phyloP scores from a whole-genome alignment of 805 yeast genomes.

The Clavispora santaluciae region DNA sequence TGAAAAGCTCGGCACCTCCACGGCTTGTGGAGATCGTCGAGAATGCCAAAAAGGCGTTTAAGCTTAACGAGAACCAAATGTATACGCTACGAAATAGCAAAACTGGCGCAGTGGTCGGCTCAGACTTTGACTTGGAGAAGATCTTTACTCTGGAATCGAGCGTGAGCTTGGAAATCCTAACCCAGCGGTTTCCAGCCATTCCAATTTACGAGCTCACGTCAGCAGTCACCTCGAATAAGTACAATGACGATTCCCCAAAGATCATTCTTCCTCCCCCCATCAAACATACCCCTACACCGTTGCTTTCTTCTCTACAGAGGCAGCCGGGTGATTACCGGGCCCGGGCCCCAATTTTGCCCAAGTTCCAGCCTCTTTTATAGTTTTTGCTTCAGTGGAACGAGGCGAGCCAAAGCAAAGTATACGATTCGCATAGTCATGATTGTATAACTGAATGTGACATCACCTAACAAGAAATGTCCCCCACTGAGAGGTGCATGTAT shows the following conservation, averaged over 20 bases:
- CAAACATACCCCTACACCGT: constrained; percentile 14
- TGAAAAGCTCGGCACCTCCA: constrained; percentile 71
- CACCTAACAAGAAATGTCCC: no score
- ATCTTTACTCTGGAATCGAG: constrained; percentile 26
- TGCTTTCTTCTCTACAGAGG: constrained; percentile 7
- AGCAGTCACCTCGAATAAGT: constrained; percentile 20
- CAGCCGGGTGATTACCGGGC: background rate
- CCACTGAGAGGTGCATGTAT: no score
- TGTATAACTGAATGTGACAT: no score
- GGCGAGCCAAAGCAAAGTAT: no score
- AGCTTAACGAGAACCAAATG: constrained; percentile 21
- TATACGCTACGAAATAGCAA: constrained; percentile 25
- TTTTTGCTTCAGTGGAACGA: no score
- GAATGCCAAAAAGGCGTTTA: constrained; percentile 71
- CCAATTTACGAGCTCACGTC: constrained; percentile 36
- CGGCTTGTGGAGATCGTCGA: constrained; percentile 71
- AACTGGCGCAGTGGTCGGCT: constrained; percentile 22
- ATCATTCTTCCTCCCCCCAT: constrained; percentile 34
- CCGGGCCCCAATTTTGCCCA: constrained; percentile 7
- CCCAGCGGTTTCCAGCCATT: constrained; percentile 29
- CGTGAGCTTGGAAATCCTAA: constrained; percentile 35
- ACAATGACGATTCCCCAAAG: constrained; percentile 17
- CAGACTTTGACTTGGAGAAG: constrained; percentile 37
- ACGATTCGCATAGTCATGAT: no score
- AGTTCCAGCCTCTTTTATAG: constrained; percentile 13